Percentiles rank a stretch among this genome's conserved stretches.
Evolutionary conservation across 306 rosid genomes (phyloP).

Genomic region (Abrus precatorius): DNA sequence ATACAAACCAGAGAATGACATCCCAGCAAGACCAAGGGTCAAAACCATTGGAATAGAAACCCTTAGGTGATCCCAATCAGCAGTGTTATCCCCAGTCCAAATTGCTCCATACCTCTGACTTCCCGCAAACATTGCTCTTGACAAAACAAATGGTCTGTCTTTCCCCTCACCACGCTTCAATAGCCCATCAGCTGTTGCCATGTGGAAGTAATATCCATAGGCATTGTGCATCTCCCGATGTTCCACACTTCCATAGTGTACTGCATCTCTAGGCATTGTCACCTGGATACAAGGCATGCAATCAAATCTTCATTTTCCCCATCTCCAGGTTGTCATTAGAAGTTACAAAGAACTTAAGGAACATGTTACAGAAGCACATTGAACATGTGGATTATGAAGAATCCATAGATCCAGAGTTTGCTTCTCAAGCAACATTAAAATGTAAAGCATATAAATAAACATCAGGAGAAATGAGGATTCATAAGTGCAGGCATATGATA

Average conservation of each 20-base stretch:
- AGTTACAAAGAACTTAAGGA: not conserved
- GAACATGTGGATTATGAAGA: slow-evolving; percentile 17
- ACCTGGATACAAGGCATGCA: slow-evolving; percentile 60
- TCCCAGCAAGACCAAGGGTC: slow-evolving; percentile 90
- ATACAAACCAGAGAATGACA: slow-evolving; percentile 79
- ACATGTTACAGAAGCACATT: slow-evolving; percentile 6
- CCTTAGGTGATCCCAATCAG: slow-evolving; percentile 94
- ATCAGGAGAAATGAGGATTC: slow-evolving; percentile 10
- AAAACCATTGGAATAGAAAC: slow-evolving; percentile 93
- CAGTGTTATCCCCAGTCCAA: slow-evolving; percentile 99
- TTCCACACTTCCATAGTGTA: slow-evolving; percentile 81
- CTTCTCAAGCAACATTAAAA: slow-evolving; percentile 15
- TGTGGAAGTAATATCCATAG: slow-evolving; percentile 96
- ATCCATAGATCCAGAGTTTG: slow-evolving; percentile 28
- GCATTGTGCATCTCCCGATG: slow-evolving; percentile 94
- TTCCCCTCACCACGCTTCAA: slow-evolving; percentile 85
- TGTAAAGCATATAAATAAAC: slow-evolving; percentile 32
- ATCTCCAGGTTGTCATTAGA: slow-evolving; percentile 27
- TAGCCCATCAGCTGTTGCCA: slow-evolving; percentile 92
- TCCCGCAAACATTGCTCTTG: slow-evolving; percentile 95
- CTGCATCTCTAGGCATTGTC: slow-evolving; percentile 95
- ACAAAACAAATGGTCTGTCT: slow-evolving; percentile 92
- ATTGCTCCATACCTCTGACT: slow-evolving; percentile 88
- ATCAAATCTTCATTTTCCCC: slow-evolving; percentile 36
- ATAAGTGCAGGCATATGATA: not conserved